These are phyloP conservation scores for Luvunga scandens DNA, from an alignment of 345 rosid species.

Conservation along the genomic window DNA sequence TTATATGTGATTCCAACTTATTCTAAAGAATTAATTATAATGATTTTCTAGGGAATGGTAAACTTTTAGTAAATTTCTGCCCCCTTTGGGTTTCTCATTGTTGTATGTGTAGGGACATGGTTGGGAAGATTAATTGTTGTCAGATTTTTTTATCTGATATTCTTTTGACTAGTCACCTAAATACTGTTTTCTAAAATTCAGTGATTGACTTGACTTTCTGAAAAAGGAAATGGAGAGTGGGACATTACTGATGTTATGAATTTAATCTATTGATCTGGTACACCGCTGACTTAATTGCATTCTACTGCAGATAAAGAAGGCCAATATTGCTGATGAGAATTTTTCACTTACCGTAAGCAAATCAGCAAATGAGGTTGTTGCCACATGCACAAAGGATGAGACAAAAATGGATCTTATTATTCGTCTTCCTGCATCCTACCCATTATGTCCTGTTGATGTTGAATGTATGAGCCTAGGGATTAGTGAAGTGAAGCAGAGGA, in stretches of 20 bases:
- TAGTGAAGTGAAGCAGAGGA: constrained; percentile 90
- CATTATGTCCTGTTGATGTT: constrained; percentile 80
- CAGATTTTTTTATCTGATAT: background rate
- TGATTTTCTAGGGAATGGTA: background rate
- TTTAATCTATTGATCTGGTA: background rate
- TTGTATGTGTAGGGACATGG: background rate
- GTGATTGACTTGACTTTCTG: background rate
- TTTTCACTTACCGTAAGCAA: constrained; percentile 83
- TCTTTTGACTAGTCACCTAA: background rate
- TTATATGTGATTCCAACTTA: background rate
- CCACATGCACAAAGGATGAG: constrained; percentile 93
- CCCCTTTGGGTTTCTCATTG: background rate
- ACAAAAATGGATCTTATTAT: constrained; percentile 93
- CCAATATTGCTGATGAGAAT: constrained; percentile 77
- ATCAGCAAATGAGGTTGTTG: constrained; percentile 92
- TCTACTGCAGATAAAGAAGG: constrained; percentile 78
- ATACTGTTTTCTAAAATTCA: background rate
- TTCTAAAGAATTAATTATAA: background rate
- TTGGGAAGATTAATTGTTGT: background rate
- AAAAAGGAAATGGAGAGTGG: background rate
- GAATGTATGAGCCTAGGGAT: constrained; percentile 87
- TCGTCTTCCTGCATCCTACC: constrained; percentile 85
- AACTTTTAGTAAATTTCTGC: background rate
- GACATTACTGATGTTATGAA: background rate
- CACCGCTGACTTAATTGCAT: constrained; percentile 12